Base-by-base conservation (phyloP, 2,329 filamentous ascomycete species). In the Colletotrichum kahawae region DNA sequence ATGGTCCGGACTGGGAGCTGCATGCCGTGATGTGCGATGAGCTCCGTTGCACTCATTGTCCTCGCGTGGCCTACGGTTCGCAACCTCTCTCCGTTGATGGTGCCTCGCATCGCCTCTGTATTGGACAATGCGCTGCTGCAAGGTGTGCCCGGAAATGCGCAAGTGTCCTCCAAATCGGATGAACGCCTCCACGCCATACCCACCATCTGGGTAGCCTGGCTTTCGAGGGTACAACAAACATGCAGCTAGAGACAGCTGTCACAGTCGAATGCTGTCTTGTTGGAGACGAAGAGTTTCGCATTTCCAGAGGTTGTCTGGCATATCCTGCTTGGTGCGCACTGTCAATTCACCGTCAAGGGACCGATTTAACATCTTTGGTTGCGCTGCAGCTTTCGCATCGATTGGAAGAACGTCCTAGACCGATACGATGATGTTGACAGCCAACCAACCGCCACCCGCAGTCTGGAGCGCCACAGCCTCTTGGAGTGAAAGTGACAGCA, bases 1-100 rank as follows among this genome's bases (percentile, higher is more conserved):
- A 71, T 63, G 62, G 63, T 70, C 56, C 72, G 62, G 68, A 43
- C 72, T 63, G 48, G 54, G 69, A 51, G 27, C 60, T 54, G 31
- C 54, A 65, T 43, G 68, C 43, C 62, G 43, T 33, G 54, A 48
- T 70, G 67, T 29, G 62, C 27, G 67, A 51, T 51, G 63, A 43
- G 21, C 16, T 68, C 56, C 64, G 54, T 51, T 34, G 24, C 36
- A 54, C 64, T 60, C 21, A 38, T 68, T 72, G 27, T 48, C 36
- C 21, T 70, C 59, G 66, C 59, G 59, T 71, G 67, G 71, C 69
- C 36, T 54, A 62, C 36, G 31, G 60, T 34, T 71, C 34, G 67
- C 38, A 71, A n/a, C 62, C 48, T 43, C 33, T 27, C 8, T 9
- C 16, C 33, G 57, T 57, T 67, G 8, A 63, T 64, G 69, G 69